A percentile compares a stretch with the other conserved stretches of the same genome.
Evolutionary conservation across 257 asterid species (phyloP).

Genomic region (Solanum rostratum): DNA sequence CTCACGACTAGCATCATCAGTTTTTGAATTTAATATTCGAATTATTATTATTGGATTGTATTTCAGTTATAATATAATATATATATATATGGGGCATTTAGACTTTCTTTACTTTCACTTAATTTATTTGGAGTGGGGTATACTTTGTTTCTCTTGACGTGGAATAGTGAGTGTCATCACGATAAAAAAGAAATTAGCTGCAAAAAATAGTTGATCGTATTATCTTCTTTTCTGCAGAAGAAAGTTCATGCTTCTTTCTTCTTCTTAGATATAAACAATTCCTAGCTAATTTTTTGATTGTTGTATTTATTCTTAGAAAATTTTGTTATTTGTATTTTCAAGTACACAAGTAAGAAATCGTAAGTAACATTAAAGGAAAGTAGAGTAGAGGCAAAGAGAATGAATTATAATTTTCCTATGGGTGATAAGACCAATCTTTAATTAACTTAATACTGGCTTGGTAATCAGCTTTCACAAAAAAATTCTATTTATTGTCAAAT

Average conservation of each 20-base stretch:
- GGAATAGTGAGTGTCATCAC: neutral
- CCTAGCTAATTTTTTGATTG: neutral
- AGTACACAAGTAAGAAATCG: neutral
- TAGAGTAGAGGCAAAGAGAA: neutral
- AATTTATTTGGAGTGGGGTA: no score
- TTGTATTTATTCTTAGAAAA: neutral
- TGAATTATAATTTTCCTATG: neutral
- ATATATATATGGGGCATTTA: no score
- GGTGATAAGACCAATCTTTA: neutral
- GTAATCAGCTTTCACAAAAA: neutral
- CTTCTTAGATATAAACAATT: neutral
- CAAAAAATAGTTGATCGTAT: no score
- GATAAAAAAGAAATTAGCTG: no score
- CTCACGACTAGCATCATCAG: no score
- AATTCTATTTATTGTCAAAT: neutral
- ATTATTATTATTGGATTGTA: no score
- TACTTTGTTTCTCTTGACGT: no score
- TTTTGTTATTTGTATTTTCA: neutral
- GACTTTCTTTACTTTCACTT: no score
- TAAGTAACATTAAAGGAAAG: neutral
- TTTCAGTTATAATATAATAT: no score
- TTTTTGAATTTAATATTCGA: no score
- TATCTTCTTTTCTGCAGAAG: no score
- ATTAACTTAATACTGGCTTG: neutral
- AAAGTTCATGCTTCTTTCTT: no score